These are phyloP conservation scores for Calonectria pseudoreteaudii DNA, from an alignment of 2,329 filamentous ascomycete genomes.

Conservation along the genomic window DNA sequence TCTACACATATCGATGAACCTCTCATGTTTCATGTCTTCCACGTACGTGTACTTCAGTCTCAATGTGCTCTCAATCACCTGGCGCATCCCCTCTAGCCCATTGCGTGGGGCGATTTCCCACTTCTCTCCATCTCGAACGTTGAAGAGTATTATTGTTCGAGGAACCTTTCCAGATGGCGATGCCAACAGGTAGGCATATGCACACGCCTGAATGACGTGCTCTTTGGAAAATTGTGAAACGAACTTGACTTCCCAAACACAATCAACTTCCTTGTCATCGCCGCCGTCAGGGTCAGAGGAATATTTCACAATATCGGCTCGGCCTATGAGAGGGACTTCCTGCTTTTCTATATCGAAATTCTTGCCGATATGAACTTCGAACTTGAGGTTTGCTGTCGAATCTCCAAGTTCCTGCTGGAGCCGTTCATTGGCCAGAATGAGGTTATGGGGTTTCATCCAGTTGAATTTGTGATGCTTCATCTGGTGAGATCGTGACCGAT, in stretches of 20 bases:
- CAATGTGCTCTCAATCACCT: background rate
- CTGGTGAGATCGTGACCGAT: background rate
- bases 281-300: background rate
- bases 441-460: background rate
- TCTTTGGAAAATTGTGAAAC: background rate
- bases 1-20: background rate
- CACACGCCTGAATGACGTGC: background rate
- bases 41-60: background rate
- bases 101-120: background rate
- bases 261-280: background rate
- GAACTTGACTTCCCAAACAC: background rate
- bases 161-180: background rate
- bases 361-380: background rate
- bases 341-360: background rate
- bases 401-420: background rate
- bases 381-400: background rate
- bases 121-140: background rate
- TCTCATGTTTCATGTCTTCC: background rate
- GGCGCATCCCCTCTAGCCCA: background rate
- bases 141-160: background rate
- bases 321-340: background rate
- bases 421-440: background rate
- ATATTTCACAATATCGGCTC: background rate
- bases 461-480: background rate
- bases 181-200: background rate